phyloP scores from a whole-genome alignment of 2,329 filamentous ascomycete species.

The Paraphaeosphaeria sporulosa region DNA sequence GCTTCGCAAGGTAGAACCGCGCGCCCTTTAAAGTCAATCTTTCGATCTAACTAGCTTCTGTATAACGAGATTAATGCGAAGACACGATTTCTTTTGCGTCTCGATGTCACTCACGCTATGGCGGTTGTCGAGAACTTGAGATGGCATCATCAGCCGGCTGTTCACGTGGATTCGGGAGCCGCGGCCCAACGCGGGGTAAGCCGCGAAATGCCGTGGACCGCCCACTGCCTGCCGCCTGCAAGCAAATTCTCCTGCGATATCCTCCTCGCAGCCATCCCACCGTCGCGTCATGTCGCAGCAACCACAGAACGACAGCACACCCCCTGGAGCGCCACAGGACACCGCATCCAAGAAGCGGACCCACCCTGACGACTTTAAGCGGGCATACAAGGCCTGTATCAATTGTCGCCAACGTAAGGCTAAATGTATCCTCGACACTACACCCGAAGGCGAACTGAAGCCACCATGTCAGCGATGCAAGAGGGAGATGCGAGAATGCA shows the following conservation, averaged over 20 bases:
- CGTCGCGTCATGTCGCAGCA: slow-evolving; percentile 17
- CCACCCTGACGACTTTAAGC: slow-evolving; percentile 56
- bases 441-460: slow-evolving; percentile 49
- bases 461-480: slow-evolving; percentile 59
- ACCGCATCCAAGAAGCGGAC: slow-evolving; percentile 36
- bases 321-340: slow-evolving; percentile 4
- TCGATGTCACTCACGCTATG: background rate
- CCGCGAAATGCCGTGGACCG: background rate
- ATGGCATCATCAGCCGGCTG: background rate
- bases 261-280: slow-evolving; percentile 14
- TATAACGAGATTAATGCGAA: background rate
- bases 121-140: background rate
- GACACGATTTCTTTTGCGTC: background rate
- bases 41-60: background rate
- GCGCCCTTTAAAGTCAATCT: too few species aligned
- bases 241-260: slow-evolving; percentile 19
- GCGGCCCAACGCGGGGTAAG: slow-evolving; percentile 7
- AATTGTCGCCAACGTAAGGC: slow-evolving; percentile 62
- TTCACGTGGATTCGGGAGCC: background rate
- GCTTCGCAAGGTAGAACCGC: too few species aligned
- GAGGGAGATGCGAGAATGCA: slow-evolving; percentile 59
- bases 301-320: slow-evolving; percentile 6
- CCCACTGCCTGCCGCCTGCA: slow-evolving; percentile 13
- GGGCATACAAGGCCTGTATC: slow-evolving; percentile 63
- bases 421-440: slow-evolving; percentile 58